Conservation (phyloP, 169 alveolate genomes). For the Miamiensis avidus region DNA sequence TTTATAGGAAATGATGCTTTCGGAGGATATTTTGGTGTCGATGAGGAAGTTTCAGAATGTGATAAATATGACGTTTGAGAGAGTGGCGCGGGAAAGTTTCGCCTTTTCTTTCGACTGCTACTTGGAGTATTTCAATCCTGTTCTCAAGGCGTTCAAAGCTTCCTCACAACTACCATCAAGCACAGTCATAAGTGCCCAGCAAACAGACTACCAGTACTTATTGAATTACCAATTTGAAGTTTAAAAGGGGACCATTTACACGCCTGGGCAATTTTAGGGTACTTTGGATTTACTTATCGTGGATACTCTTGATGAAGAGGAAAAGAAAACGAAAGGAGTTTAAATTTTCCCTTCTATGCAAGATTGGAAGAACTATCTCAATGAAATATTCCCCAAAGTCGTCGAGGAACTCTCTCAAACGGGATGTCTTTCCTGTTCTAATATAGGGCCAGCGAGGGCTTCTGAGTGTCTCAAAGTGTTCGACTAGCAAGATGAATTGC, state of each 20-base stretch:
- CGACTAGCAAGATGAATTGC: slow-evolving; percentile 37
- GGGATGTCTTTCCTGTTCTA: slow-evolving; percentile 40
- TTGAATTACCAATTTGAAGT: slow-evolving; percentile 28
- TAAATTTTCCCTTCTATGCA: neutral
- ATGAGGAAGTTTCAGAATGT: slow-evolving; percentile 42
- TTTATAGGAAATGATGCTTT: slow-evolving; percentile 44
- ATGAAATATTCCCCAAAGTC: slow-evolving; percentile 6
- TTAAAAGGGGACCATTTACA: neutral
- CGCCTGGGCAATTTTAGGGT: neutral
- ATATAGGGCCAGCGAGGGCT: slow-evolving; percentile 62
- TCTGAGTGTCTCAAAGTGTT: slow-evolving; percentile 45
- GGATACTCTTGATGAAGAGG: slow-evolving; percentile 26
- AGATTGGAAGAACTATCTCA: neutral
- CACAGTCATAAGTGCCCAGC: neutral
- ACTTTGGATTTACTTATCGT: slow-evolving; percentile 3
- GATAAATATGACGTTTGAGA: slow-evolving; percentile 56
- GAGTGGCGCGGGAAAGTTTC: slow-evolving; percentile 35
- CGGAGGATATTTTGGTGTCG: slow-evolving; percentile 37
- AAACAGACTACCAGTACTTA: slow-evolving; percentile 22
- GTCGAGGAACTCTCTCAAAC: slow-evolving; percentile 39
- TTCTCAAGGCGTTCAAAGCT: slow-evolving; percentile 2
- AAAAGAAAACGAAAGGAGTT: no score
- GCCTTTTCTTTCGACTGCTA: neutral
- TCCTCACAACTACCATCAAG: neutral
- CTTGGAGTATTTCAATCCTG: neutral